phyloP scores from a whole-genome alignment of 2,329 filamentous ascomycete species.

The Claviceps spartinae region DNA sequence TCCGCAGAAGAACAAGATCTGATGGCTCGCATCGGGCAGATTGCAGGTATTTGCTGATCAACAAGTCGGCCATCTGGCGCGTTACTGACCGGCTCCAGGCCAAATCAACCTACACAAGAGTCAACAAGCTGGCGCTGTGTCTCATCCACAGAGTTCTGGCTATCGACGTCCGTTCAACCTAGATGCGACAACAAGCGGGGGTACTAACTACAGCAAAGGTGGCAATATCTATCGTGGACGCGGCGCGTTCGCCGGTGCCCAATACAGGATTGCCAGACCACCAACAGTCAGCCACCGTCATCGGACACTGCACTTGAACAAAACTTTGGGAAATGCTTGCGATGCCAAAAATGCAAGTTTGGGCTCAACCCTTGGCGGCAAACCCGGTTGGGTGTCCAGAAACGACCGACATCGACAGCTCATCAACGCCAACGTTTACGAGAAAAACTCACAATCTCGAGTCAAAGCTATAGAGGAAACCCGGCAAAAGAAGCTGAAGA shows the following conservation, averaged over 20 bases:
- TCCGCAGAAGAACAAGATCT: slow-evolving; percentile 38
- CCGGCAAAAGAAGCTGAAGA: slow-evolving; percentile 39
- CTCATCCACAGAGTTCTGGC: slow-evolving; percentile 15
- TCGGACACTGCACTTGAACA: slow-evolving; percentile 52
- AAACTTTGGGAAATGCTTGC: slow-evolving; percentile 16
- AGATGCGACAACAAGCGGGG: background rate
- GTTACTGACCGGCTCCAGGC: slow-evolving; percentile 32
- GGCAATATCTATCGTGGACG: slow-evolving; percentile 5
- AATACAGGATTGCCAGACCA: slow-evolving; percentile 23
- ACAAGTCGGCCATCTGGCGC: background rate
- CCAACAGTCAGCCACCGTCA: slow-evolving; percentile 26
- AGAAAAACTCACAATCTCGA: slow-evolving; percentile 56
- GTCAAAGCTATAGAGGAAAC: slow-evolving; percentile 61
- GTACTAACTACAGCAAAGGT: slow-evolving; percentile 4
- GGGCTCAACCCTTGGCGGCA: slow-evolving; percentile 17
- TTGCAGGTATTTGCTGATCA: slow-evolving; percentile 28
- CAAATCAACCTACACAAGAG: slow-evolving; percentile 72
- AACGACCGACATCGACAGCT: slow-evolving; percentile 67
- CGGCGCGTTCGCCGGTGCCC: slow-evolving; percentile 21
- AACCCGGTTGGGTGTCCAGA: slow-evolving; percentile 50
- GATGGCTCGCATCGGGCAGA: slow-evolving; percentile 37
- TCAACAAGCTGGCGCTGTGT: slow-evolving; percentile 33
- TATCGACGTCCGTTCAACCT: slow-evolving; percentile 22
- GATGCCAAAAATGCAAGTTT: slow-evolving; percentile 24
- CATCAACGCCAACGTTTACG: slow-evolving; percentile 68